Conservation (phyloP, 164 flowering plant genomes). For the Kingdonia uniflora region DNA sequence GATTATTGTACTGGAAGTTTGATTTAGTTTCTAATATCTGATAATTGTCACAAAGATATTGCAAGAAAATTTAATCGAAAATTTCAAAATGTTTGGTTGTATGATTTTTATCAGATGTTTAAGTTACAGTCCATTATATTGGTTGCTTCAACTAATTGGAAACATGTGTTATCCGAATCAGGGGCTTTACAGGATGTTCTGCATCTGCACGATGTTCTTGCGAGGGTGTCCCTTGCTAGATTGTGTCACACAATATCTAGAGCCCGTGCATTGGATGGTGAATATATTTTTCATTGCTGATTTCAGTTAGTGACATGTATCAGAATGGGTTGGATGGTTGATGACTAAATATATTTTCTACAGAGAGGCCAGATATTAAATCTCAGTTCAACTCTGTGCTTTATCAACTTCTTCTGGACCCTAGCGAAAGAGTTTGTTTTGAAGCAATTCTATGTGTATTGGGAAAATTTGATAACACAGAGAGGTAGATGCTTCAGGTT, state of each 20-base stretch:
- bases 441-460: slow-evolving; percentile 89
- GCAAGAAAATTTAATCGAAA: no score
- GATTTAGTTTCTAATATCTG: no score
- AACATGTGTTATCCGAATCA: slow-evolving; percentile 19
- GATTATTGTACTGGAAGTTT: no score
- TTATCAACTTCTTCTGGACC: slow-evolving; percentile 94
- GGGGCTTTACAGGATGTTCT: slow-evolving; percentile 96
- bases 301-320: neutral
- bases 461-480: slow-evolving; percentile 79
- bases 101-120: no score
- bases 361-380: slow-evolving; percentile 93
- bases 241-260: slow-evolving; percentile 80
- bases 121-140: no score
- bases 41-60: no score
- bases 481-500: slow-evolving; percentile 37
- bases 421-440: slow-evolving; percentile 98
- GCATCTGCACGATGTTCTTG: slow-evolving; percentile 96
- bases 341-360: slow-evolving; percentile 7
- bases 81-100: no score
- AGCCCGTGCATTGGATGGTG: slow-evolving; percentile 94
- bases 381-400: slow-evolving; percentile 86
- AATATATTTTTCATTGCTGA: slow-evolving; percentile 7
- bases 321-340: neutral
- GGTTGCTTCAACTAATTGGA: no score
- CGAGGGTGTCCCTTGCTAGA: slow-evolving; percentile 90